Evolutionary conservation across 169 alveolate genomes (phyloP).

Genomic region (Plasmodium vinckei): DNA sequence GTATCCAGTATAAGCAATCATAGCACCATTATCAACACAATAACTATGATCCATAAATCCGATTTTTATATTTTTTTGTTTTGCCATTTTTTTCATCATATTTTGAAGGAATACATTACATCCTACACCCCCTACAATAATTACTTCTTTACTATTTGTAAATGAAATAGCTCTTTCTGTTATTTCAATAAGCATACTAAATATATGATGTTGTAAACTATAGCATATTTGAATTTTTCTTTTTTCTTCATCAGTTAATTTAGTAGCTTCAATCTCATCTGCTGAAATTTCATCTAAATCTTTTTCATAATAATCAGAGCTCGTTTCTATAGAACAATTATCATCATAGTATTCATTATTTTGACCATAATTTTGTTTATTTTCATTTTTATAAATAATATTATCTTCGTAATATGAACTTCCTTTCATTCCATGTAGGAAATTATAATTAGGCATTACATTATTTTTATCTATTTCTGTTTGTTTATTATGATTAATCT

Average conservation of each 20-base stretch:
- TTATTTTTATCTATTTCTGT: too few species aligned
- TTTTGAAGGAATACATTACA: conserved; percentile 96
- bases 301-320: conserved; percentile 44
- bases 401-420: conserved; percentile 71
- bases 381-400: conserved; percentile 8
- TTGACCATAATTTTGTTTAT: conserved; percentile 52
- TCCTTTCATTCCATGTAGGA: conserved; percentile 31
- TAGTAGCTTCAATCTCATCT: conserved; percentile 76
- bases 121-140: conserved; percentile 99
- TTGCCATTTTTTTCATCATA: conserved; percentile 97
- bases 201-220: conserved; percentile 96
- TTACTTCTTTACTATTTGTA: conserved; percentile 94
- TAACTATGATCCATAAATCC: conserved; percentile 99
- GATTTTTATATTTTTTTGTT: conserved; percentile 95
- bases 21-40: conserved; percentile 99
- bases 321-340: conserved; percentile 55
- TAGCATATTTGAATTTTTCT: conserved; percentile 93
- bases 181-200: conserved; percentile 98
- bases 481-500: not conserved
- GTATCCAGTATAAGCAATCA: conserved; percentile 94
- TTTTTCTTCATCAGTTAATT: conserved; percentile 73
- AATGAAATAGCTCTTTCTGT: conserved; percentile 99
- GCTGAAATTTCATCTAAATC: not conserved
- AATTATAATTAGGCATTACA: not conserved
- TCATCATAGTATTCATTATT: conserved; percentile 23